Evolutionary conservation across 2,329 filamentous ascomycete species (phyloP).

Genomic region (Whalleya microplaca): DNA sequence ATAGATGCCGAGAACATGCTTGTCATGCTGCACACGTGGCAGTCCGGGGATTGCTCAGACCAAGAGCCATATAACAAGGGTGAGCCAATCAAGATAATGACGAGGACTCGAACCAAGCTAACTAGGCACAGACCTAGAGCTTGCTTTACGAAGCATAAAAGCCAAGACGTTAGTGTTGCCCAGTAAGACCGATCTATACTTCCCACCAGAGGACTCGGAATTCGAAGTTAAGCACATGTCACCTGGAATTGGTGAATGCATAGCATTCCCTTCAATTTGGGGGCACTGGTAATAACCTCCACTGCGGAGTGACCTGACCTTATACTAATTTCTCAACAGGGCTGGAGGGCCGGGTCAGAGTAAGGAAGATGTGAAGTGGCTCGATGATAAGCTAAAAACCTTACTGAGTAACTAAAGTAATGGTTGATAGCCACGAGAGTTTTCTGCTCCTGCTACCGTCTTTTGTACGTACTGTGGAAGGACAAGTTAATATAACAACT

Average conservation of each 20-base stretch:
- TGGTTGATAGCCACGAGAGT: too few species aligned
- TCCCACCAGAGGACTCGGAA: conserved; percentile 78
- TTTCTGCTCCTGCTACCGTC: too few species aligned
- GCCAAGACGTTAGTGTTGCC: conserved; percentile 74
- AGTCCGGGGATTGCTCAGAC: conserved; percentile 69
- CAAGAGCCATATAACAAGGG: conserved; percentile 68
- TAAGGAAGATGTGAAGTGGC: conserved; percentile 71
- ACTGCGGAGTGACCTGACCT: background rate
- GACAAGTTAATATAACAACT: too few species aligned
- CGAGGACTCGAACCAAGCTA: background rate
- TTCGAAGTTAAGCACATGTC: conserved; percentile 65
- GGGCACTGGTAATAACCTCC: conserved; percentile 41
- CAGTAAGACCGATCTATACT: conserved; percentile 76
- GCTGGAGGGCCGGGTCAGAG: conserved; percentile 73
- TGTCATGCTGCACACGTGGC: conserved; percentile 79
- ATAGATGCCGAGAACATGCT: conserved; percentile 74
- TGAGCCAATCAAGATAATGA: background rate
- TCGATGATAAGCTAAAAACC: conserved; percentile 61
- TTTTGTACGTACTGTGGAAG: too few species aligned
- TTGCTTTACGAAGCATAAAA: conserved; percentile 70
- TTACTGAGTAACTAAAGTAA: background rate
- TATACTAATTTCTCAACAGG: conserved; percentile 38
- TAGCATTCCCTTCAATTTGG: conserved; percentile 47
- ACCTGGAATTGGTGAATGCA: conserved; percentile 37
- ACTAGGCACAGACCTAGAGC: conserved; percentile 54